phyloP scores from a whole-genome alignment of 2,329 filamentous ascomycete genomes.

The Ophiostoma perfectum region DNA sequence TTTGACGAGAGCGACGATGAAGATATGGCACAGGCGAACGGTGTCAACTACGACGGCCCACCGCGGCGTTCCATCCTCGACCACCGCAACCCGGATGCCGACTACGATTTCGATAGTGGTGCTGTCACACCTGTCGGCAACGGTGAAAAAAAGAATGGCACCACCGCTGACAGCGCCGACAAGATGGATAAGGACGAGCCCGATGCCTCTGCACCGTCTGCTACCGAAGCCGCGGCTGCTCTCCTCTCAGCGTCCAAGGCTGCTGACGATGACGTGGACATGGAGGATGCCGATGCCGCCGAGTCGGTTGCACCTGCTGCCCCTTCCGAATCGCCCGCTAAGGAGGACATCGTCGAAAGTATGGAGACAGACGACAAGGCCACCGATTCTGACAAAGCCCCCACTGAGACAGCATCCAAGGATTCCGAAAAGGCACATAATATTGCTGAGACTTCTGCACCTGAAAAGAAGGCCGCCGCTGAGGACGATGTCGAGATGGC shows the following conservation, averaged over 20 bases:
- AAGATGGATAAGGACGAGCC: conserved; percentile 17
- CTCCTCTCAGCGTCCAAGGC: neutral
- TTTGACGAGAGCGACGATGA: conserved; percentile 87
- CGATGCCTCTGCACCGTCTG: neutral
- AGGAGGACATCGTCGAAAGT: neutral
- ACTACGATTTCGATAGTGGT: conserved; percentile 27
- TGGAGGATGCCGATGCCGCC: neutral
- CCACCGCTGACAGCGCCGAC: neutral
- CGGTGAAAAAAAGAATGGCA: conserved; percentile 4
- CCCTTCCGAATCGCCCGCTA: neutral
- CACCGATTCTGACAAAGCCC: neutral
- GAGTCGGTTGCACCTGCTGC: neutral
- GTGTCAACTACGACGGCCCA: conserved; percentile 46
- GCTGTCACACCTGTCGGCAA: neutral
- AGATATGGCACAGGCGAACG: conserved; percentile 67
- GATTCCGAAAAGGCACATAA: conserved; percentile 1
- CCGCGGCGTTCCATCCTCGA: conserved; percentile 49
- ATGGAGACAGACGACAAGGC: conserved; percentile 4
- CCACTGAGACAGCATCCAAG: neutral
- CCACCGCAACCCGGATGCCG: conserved; percentile 43
- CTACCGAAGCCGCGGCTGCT: neutral
- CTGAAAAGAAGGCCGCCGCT: conserved; percentile 1
- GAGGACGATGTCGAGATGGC: conserved; percentile 32
- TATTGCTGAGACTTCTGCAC: neutral
- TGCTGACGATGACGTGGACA: neutral